Evolutionary conservation across 1,284 basidiomycete species (phyloP), one percentile per base, ranked within the genome.

Genomic region (Hypsizygus ulmarius): DNA sequence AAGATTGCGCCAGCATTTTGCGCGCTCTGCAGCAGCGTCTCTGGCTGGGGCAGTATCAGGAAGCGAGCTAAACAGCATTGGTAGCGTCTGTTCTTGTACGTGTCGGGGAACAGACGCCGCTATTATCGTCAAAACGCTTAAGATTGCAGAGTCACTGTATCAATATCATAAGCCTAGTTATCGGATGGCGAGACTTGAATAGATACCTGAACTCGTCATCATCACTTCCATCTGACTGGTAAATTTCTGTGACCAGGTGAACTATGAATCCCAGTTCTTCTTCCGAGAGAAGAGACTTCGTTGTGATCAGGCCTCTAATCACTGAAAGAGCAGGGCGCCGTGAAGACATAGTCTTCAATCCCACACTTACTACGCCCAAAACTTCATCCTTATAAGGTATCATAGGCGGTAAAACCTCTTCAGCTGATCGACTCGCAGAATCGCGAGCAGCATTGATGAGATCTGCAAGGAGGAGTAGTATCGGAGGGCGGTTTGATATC

Each of bases 231-330:
- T 58, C 50, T 7, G 52, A 73, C 30, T 78, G 69, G 28, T 93
- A 66, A 8, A 93, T 68, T 40, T 91, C 85, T 58, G 90, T 84
- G 27, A 90, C 75, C 45, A 81, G 84, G 49, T 86, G 82, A 1
- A 95, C 87, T 36, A 93, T 71, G 61, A 87, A 93, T 9, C 82
- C 80, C 2, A 92, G 66, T 63, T 98, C 95, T 25, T 84, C 78
- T 41, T 82, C 74, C 0, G 78, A 71, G 25, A 95, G 70, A 37
- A 94, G 76, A 0, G 68, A 66, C 1, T 74, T 69, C 3, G 90
- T 82, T 6, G 78, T 78, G n/a, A 84, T 75, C 52, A 94, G 62
- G 15, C 75, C 77, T 37, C 77, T 75, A 21, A 93, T 66, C 8
- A 81, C 82, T 9, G 77, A 72, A 11, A 93, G 64, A 0, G 89